These are phyloP conservation scores for Eustoma russellianum DNA, from an alignment of 257 asterid species.

Conservation along the genomic window DNA sequence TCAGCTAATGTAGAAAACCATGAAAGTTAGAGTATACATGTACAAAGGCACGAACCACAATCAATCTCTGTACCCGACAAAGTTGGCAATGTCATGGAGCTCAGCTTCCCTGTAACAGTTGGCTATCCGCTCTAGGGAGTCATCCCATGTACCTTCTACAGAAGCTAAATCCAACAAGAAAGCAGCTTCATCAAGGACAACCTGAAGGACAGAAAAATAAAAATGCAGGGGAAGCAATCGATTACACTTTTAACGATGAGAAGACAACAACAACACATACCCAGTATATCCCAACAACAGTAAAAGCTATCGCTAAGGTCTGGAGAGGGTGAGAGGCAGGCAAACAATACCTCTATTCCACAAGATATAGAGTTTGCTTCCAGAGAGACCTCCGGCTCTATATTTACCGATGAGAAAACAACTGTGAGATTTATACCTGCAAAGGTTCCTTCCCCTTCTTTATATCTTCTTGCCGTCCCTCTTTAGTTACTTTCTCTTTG, in stretches of 20 bases:
- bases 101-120: slow-evolving; percentile 70
- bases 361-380: too few relatives aligned
- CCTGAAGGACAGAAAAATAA: slow-evolving; percentile 27
- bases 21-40: neutral
- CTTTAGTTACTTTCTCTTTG: slow-evolving; percentile 77
- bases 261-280: too few relatives aligned
- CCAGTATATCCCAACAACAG: too few relatives aligned
- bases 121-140: slow-evolving; percentile 51
- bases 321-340: too few relatives aligned
- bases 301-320: too few relatives aligned
- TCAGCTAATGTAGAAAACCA: neutral
- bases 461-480: slow-evolving; percentile 74
- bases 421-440: slow-evolving; percentile 37
- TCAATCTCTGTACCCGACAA: slow-evolving; percentile 57
- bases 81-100: slow-evolving; percentile 61
- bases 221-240: neutral
- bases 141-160: slow-evolving; percentile 82
- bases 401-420: neutral
- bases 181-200: slow-evolving; percentile 90
- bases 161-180: slow-evolving; percentile 91
- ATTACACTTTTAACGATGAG: too few relatives aligned
- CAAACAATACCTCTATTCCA: too few relatives aligned
- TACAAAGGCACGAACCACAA: neutral
- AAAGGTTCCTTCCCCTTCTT: slow-evolving; percentile 87
- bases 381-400: too few relatives aligned